A percentile compares a stretch with the other conserved stretches of the same genome.
These are phyloP conservation scores for Gossypium bickii DNA, from an alignment of 345 rosid species.

Conservation along the genomic window DNA sequence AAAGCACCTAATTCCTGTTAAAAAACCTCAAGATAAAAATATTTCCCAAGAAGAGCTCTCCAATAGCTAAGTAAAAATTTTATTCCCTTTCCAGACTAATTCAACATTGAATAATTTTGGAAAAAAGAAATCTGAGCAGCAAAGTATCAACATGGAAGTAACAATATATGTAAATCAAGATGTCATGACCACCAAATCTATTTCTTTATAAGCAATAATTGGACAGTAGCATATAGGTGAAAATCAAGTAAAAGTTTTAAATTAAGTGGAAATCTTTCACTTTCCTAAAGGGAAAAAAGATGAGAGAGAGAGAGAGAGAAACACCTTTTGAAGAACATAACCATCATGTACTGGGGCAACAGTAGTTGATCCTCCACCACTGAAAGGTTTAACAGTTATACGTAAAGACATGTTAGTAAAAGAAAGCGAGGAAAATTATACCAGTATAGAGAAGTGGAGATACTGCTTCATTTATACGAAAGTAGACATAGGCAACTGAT, in stretches of 20 bases:
- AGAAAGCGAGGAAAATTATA: neutral
- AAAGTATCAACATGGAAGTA: neutral
- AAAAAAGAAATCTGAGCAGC: neutral
- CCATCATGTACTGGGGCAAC: slow-evolving; percentile 97
- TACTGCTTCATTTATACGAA: neutral
- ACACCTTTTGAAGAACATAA: slow-evolving; percentile 96
- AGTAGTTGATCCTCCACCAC: slow-evolving; percentile 99
- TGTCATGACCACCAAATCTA: neutral
- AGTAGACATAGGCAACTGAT: neutral
- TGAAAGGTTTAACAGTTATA: slow-evolving; percentile 25
- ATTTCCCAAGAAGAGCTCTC: neutral
- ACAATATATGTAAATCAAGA: neutral
- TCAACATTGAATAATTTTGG: neutral
- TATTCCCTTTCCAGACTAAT: neutral
- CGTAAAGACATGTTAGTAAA: neutral
- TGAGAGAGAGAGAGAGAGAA: neutral
- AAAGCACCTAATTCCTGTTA: neutral
- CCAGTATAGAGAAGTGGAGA: neutral
- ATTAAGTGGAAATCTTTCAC: neutral
- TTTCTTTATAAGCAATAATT: neutral
- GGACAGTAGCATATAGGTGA: neutral
- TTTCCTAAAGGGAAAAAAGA: neutral
- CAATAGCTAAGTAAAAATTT: neutral
- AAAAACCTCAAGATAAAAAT: neutral
- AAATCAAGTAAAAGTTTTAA: neutral